Evolutionary conservation across 2,329 filamentous ascomycete species (phyloP), one percentile per base, ranked within the genome.

Genomic region (Fusarium algeriense): DNA sequence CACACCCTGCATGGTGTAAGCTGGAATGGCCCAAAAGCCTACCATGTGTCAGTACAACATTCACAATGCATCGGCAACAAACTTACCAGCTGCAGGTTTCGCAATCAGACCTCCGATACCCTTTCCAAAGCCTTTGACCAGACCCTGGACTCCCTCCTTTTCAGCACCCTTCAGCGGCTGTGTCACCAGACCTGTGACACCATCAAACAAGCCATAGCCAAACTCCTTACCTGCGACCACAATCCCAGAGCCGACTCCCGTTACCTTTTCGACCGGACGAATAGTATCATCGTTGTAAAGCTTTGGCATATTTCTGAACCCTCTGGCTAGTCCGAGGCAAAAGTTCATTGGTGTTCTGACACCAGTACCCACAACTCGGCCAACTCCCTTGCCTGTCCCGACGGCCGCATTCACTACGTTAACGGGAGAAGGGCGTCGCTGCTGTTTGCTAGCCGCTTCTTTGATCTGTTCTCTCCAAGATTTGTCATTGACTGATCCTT

Each of bases 201-300:
- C 94, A 76, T 97, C 93, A 77, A 90, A 96, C 30, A 97, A 83
- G 0, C 94, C 93, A 60, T 91, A 88, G 0, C 90, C 91, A 64
- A 96, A 91, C 77, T 93, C 92, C 79, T 92, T 94, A 4, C 92
- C 89, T 7, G 94, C 95, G 46, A 94, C 90, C 68, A 87, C 90
- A 30, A 97, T 81, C 0, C 95, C 95, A 69, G 91, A 93, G 56
- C 89, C 86, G 53, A 97, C 83, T 55, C 91, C 92, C 0, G 92
- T 94, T 7, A 97, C 92, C 73, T 93, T 93, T 63, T 94, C 92
- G 2, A 88, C 84, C n/a, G 92, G 91, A 12, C 93, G 87, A 2
- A 97, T 90, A 2, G 91, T 95, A 3, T 93, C 90, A 75, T 97
- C 94, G 44, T 94, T 92, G 77, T 97, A 97, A 2, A 97, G 83